Evolutionary conservation across 331 rosid genomes (phyloP), one percentile per base, ranked within the genome.

Genomic region (Acacia pycnantha): DNA sequence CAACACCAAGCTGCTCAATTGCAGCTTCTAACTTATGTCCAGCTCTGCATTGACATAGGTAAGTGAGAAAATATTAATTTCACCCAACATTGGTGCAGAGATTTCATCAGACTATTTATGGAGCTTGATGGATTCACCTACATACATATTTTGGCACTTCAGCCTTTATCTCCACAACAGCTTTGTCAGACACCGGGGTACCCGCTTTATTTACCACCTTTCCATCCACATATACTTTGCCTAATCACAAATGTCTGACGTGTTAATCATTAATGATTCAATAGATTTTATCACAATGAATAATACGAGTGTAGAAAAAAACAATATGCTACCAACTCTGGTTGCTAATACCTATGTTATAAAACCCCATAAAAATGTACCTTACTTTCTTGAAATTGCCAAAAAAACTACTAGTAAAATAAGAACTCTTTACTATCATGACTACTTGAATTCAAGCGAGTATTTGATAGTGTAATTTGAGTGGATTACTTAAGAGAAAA

Each of bases 121-220:
- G 76, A 69, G 84, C 74, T 78, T 47, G 84, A 68, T 35, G 85
- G 86, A 74, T 86, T 95, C 98, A 95, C 99, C 98, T 93, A 95
- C 99, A 93, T 93, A 95, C 99, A 86, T 92, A 95, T 92, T 93
- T 95, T 22, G 98, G 99, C 83, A 95, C 84, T 85, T 93, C 98
- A 31, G 99, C 99, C 65, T 48, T 86, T 44, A 93, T 95, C 88
- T 92, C 91, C 59, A 93, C 96, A 68, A 85, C 90, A 54, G 97
- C 89, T 76, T 95, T 90, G 9, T 93, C 97, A 6, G 95, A 85
- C 54, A 95, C 90, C 33, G 96, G 97, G 43, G 95, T 91, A 61
- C 98, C 99, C 0, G 97, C 96, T 85, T 93, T 95, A 76, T 84
- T 81, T 59, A 95, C 79, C 73, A 87, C 94, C 92, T 91, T 95